Percentiles rank a stretch among this genome's conserved stretches.
Conservation (phyloP, 352 stramenopile species). For the Stramenopiles sp. region DNA sequence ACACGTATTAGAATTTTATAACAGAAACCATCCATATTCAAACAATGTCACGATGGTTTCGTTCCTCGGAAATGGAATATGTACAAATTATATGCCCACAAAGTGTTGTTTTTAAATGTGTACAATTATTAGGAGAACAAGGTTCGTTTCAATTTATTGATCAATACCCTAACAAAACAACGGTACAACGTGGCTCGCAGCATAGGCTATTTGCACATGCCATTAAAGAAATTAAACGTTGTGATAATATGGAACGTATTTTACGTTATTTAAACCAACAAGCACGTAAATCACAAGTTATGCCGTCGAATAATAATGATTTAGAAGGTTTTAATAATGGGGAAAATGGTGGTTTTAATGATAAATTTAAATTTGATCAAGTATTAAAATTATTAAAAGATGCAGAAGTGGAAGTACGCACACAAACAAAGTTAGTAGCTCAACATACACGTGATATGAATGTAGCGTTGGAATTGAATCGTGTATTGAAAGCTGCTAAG, state of each 20-base stretch:
- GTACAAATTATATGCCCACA: conserved; percentile 96
- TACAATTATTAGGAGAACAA: conserved; percentile 82
- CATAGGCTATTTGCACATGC: conserved; percentile 39
- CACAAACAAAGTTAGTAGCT: neutral
- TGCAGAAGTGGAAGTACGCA: neutral
- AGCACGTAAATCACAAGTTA: conserved; percentile 76
- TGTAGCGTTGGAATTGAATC: conserved; percentile 33
- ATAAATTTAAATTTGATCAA: neutral
- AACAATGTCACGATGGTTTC: conserved; percentile 75
- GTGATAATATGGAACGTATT: conserved; percentile 96
- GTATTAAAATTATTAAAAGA: neutral
- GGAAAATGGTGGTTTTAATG: too few relatives aligned
- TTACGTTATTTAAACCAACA: conserved; percentile 84
- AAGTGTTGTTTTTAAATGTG: conserved; percentile 83
- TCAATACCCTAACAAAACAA: conserved; percentile 90
- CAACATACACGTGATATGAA: neutral
- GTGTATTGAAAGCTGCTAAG: conserved; percentile 41
- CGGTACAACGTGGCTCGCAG: conserved; percentile 65
- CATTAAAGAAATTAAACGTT: conserved; percentile 93
- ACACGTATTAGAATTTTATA: too few relatives aligned
- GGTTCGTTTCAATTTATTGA: conserved; percentile 96
- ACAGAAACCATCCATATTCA: too few relatives aligned
- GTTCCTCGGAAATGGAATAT: conserved; percentile 96
- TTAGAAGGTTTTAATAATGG: neutral
- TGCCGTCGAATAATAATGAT: neutral